Evolutionary conservation across 2,329 filamentous ascomycete genomes (phyloP).

Genomic region (Apiospora sp.): DNA sequence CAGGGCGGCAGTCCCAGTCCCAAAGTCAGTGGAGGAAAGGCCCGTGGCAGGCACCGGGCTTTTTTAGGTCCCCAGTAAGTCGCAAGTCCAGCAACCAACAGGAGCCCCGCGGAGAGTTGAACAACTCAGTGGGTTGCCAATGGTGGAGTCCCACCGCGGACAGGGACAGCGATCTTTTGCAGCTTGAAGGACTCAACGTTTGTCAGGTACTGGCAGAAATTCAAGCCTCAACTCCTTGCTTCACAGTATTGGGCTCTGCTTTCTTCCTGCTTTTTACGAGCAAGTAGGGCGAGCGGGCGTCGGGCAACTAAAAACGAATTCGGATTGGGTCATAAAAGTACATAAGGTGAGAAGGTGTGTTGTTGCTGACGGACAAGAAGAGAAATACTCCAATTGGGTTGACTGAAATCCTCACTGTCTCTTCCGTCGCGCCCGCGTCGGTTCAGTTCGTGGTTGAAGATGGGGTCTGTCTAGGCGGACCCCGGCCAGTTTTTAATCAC

Average conservation of each 20-base stretch:
- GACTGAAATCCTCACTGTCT: neutral
- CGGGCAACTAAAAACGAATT: neutral
- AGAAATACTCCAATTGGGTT: neutral
- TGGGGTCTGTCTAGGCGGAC: neutral
- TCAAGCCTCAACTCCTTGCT: neutral
- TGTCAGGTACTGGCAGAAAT: neutral
- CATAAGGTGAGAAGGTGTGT: neutral
- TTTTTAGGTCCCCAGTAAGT: neutral
- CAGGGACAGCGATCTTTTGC: neutral
- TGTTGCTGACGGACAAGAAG: neutral
- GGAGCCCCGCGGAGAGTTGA: neutral
- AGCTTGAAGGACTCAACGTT: neutral
- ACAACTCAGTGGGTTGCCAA: constrained; percentile 10
- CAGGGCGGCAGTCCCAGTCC: too few relatives aligned
- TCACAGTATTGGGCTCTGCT: neutral
- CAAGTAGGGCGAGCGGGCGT: neutral
- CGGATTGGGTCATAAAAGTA: neutral
- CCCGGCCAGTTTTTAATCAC: neutral
- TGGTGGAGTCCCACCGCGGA: neutral
- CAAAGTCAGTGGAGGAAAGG: neutral
- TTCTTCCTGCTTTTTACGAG: neutral
- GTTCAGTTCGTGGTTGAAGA: neutral
- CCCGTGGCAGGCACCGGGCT: neutral
- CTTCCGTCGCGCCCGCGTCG: too few relatives aligned
- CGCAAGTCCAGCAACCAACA: neutral